Evolutionary conservation across 2,329 filamentous ascomycete species (phyloP).

Genomic region (Cadophora luteo-olivacea): DNA sequence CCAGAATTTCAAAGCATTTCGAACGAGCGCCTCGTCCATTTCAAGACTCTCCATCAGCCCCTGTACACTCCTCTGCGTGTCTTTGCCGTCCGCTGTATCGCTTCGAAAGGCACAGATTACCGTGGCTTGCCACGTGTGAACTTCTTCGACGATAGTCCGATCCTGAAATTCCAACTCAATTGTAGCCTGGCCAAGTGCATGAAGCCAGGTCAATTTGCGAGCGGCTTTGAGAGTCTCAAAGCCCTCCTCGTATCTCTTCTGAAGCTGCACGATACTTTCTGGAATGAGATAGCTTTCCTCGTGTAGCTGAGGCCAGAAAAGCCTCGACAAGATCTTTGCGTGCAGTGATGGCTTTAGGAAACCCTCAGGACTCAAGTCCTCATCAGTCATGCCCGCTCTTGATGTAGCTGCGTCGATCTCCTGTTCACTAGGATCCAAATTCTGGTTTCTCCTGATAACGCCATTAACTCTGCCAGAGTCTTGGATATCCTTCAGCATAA

Average conservation of each 20-base stretch:
- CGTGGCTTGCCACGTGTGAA: constrained; percentile 84
- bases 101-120: constrained; percentile 84
- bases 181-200: constrained; percentile 78
- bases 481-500: constrained; percentile 93
- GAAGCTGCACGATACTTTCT: constrained; percentile 60
- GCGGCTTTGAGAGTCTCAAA: constrained; percentile 84
- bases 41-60: constrained; percentile 62
- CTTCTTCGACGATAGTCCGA: constrained; percentile 73
- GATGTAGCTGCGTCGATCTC: constrained; percentile 38
- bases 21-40: constrained; percentile 77
- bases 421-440: constrained; percentile 44
- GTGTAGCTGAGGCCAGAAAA: constrained; percentile 90
- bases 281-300: constrained; percentile 73
- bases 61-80: constrained; percentile 52
- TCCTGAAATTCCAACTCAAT: constrained; percentile 86
- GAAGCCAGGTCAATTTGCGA: constrained; percentile 87
- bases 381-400: constrained; percentile 36
- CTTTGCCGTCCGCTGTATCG: constrained; percentile 38
- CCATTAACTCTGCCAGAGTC: constrained; percentile 80
- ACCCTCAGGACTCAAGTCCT: constrained; percentile 45
- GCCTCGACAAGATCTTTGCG: constrained; percentile 85
- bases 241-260: constrained; percentile 73
- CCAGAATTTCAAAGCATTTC: constrained; percentile 75
- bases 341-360: constrained; percentile 58
- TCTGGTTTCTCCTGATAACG: constrained; percentile 63